Evolutionary conservation across 2,329 filamentous ascomycete species (phyloP).

Genomic region (Colletotrichum chlorophyti): DNA sequence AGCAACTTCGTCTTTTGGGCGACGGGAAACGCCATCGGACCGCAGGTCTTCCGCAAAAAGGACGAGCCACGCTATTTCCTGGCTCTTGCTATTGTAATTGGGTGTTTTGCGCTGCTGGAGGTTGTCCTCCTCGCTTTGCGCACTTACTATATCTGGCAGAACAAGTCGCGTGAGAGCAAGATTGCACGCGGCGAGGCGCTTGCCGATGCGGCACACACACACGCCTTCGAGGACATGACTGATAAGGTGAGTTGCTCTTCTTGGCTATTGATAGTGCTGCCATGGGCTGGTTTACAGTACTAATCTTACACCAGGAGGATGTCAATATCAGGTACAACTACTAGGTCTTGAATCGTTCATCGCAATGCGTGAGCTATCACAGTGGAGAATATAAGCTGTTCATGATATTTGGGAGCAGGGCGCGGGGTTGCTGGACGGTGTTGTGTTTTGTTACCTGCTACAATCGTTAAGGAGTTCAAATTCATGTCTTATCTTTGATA

Average conservation of each 20-base stretch:
- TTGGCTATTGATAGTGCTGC: slow-evolving; percentile 62
- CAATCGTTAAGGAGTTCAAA: too few species aligned
- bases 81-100: slow-evolving; percentile 1
- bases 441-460: too few species aligned
- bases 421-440: too few species aligned
- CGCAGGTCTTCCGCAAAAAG: slow-evolving; percentile 43
- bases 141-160: slow-evolving; percentile 21
- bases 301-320: slow-evolving; percentile 3
- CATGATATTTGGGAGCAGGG: too few species aligned
- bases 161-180: slow-evolving; percentile 14
- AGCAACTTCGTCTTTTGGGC: slow-evolving; percentile 50
- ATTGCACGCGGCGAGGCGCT: slow-evolving; percentile 5
- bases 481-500: too few species aligned
- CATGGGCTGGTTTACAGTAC: slow-evolving; percentile 13
- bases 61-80: slow-evolving; percentile 42
- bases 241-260: slow-evolving; percentile 65
- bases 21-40: slow-evolving; percentile 49
- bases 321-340: slow-evolving; percentile 20
- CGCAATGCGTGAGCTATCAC: too few species aligned
- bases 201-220: slow-evolving; percentile 31
- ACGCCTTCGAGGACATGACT: slow-evolving; percentile 69
- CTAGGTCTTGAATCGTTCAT: too few species aligned
- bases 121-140: slow-evolving; percentile 2
- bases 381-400: too few species aligned
- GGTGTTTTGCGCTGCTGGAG: slow-evolving; percentile 11